These are phyloP conservation scores for Austroboletus niveus DNA, from an alignment of 1,284 basidiomycete genomes.

Conservation along the genomic window DNA sequence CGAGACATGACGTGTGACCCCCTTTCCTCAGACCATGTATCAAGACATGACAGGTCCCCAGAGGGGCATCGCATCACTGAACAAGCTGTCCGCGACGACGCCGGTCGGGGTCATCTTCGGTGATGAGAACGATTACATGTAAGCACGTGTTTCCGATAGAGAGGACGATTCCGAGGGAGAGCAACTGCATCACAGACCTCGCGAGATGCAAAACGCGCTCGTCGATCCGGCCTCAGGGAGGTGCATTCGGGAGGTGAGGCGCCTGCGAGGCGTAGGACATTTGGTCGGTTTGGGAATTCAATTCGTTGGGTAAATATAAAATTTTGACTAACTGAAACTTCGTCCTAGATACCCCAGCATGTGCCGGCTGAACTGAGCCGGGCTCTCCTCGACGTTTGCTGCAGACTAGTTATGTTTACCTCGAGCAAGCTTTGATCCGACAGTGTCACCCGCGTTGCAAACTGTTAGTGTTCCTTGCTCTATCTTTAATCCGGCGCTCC, in stretches of 20 bases:
- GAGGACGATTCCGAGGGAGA: not conserved
- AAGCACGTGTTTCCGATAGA: constrained; percentile 13
- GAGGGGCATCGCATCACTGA: constrained; percentile 46
- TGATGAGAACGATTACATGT: constrained; percentile 50
- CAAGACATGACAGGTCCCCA: constrained; percentile 39
- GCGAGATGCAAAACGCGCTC: constrained; percentile 44
- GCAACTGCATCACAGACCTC: constrained; percentile 31
- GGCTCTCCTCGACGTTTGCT: constrained; percentile 20
- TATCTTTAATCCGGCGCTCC: no score
- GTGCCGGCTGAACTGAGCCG: constrained; percentile 19
- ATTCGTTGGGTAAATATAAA: not conserved
- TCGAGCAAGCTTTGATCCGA: constrained; percentile 17
- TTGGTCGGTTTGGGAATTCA: constrained; percentile 35
- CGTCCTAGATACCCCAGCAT: constrained; percentile 26
- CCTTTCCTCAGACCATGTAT: constrained; percentile 28
- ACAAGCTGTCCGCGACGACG: constrained; percentile 35
- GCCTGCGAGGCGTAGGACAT: constrained; percentile 45
- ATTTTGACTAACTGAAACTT: not conserved
- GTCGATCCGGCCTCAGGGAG: constrained; percentile 43
- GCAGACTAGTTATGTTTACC: constrained; percentile 2
- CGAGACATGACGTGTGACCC: not conserved
- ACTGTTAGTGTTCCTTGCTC: no score
- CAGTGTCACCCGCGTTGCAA: no score
- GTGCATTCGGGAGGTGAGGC: constrained; percentile 39
- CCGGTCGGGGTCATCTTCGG: constrained; percentile 54